A percentile compares a stretch with the other conserved stretches of the same genome.
These are phyloP conservation scores for Tuctoria greenei DNA, from an alignment of 176 grass and related monocot genomes.

Conservation along the genomic window DNA sequence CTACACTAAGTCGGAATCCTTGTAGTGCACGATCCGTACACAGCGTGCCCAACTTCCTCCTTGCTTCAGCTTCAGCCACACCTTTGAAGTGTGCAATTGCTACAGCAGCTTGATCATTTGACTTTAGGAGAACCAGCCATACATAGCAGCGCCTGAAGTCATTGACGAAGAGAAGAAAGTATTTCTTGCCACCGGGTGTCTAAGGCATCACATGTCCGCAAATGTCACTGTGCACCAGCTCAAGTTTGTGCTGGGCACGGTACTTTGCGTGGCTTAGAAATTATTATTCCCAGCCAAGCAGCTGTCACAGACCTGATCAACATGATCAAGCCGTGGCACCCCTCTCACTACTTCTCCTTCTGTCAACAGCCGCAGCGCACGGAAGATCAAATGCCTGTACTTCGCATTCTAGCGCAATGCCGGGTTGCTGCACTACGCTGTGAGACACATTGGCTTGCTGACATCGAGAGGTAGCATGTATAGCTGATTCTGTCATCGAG, in stretches of 20 bases:
- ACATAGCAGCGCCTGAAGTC: background rate
- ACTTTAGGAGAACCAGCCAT: background rate
- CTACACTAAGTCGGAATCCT: no score
- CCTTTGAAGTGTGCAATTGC: no score
- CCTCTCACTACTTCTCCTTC: no score
- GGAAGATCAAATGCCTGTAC: background rate
- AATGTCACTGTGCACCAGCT: background rate
- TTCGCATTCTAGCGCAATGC: background rate
- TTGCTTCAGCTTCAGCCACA: no score
- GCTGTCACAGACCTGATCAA: no score
- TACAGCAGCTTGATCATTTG: background rate
- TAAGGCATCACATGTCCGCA: background rate
- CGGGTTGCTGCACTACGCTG: background rate
- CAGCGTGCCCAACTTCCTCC: no score
- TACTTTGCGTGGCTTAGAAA: no score
- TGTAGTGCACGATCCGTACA: no score
- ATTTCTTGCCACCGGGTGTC: background rate
- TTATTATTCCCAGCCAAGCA: no score
- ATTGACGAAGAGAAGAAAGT: background rate
- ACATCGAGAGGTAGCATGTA: background rate
- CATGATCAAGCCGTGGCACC: no score
- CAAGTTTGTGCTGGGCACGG: no score
- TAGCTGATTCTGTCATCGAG: background rate
- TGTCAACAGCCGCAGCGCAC: background rate
- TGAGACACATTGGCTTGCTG: background rate